Conservation (phyloP, 2,329 filamentous ascomycete species). For the Trichoderma sp. region DNA sequence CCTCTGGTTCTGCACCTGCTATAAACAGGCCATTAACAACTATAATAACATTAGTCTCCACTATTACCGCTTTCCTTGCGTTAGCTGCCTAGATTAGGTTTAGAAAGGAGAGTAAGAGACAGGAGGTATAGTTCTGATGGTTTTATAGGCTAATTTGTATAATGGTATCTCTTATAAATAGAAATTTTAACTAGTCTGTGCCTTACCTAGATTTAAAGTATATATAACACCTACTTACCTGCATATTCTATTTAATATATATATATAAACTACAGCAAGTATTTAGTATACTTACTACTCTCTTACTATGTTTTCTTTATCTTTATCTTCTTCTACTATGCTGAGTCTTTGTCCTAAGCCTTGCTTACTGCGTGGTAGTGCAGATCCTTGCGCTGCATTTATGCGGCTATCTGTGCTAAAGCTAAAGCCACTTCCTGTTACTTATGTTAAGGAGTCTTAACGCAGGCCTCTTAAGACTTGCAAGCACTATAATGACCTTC, state of each 20-base stretch:
- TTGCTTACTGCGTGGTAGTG: neutral
- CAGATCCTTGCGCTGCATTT: neutral
- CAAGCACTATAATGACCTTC: neutral
- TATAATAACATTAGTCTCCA: conserved; percentile 7
- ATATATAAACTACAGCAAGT: too few relatives aligned
- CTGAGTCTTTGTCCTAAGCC: neutral
- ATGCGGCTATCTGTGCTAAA: neutral
- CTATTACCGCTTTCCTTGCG: conserved; percentile 1
- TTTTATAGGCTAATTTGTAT: neutral
- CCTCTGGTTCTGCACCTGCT: neutral
- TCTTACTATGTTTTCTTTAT: neutral
- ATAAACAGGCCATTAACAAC: neutral
- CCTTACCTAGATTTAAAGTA: neutral
- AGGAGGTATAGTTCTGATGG: neutral
- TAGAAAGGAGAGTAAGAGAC: neutral
- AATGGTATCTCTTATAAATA: too few relatives aligned
- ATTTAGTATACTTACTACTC: neutral
- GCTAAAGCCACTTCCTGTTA: neutral
- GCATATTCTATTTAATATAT: too few relatives aligned
- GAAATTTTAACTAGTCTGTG: neutral
- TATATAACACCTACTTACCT: neutral
- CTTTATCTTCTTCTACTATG: neutral
- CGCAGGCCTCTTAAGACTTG: neutral
- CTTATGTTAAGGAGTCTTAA: neutral
- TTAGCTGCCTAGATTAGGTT: conserved; percentile 1